These are phyloP conservation scores for Nakazawaea holstii DNA, from an alignment of 805 yeast species.

Conservation along the genomic window DNA sequence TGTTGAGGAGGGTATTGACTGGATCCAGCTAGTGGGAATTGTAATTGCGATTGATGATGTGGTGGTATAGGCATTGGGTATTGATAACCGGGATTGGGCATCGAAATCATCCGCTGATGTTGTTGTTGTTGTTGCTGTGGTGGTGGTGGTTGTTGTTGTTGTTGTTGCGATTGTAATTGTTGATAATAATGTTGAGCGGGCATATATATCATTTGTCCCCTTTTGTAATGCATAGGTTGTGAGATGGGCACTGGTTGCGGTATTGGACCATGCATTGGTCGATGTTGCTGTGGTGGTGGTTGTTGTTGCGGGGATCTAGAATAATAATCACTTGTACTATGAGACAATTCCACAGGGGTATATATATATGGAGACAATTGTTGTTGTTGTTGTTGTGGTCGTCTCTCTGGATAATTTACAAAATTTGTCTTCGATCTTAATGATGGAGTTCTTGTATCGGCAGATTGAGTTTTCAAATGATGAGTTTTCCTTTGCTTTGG, in stretches of 20 bases:
- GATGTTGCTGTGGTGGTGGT: constrained; percentile 2
- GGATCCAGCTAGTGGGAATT: background rate
- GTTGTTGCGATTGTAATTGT: constrained; percentile 5
- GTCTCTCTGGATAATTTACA: background rate
- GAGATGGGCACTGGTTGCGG: constrained; percentile 6
- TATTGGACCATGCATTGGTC: background rate
- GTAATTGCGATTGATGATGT: constrained; percentile 11
- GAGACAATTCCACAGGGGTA: background rate
- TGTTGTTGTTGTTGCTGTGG: constrained; percentile 6
- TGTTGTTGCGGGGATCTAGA: constrained; percentile 5
- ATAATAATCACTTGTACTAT: background rate
- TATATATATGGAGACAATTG: background rate
- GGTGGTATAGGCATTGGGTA: background rate
- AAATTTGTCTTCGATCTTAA: background rate
- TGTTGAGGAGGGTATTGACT: constrained; percentile 1
- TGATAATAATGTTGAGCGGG: constrained; percentile 4
- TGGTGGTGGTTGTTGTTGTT: constrained; percentile 3
- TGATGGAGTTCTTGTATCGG: constrained; percentile 2
- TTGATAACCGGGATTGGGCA: too few species aligned
- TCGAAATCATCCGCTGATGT: constrained; percentile 1
- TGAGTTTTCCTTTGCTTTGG: background rate
- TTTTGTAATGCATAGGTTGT: background rate
- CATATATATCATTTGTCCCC: constrained; percentile 1
- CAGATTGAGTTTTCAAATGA: constrained; percentile 11
- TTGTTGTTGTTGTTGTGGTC: constrained; percentile 6